Conservation (phyloP, 2,329 filamentous ascomycete genomes). For the Aspergillus brunneoviolaceus region DNA sequence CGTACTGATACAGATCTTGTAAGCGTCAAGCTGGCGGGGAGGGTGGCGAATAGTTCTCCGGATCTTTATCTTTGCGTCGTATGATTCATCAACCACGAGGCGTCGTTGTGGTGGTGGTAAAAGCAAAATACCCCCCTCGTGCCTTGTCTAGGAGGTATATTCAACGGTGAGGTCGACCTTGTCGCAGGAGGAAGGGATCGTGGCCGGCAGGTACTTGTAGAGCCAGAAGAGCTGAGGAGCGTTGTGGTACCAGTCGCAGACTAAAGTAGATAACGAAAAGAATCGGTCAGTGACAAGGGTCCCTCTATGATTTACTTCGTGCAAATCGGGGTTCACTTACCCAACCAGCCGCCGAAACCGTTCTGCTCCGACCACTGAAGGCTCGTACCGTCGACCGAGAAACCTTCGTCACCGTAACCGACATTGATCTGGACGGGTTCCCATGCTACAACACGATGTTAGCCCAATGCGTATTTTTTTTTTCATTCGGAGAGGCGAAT, state of each 20-base stretch:
- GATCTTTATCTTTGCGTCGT: constrained; percentile 5
- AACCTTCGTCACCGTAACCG: constrained; percentile 31
- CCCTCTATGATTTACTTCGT: background rate
- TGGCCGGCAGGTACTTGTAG: constrained; percentile 22
- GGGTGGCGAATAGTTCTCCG: background rate
- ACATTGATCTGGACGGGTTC: constrained; percentile 36
- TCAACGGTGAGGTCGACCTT: constrained; percentile 31
- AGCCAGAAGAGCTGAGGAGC: constrained; percentile 43
- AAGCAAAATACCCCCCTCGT: background rate
- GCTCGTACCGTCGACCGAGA: constrained; percentile 28
- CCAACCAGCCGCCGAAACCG: constrained; percentile 42
- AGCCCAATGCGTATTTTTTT: background rate
- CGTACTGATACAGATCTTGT: constrained; percentile 8
- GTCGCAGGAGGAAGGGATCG: constrained; percentile 35
- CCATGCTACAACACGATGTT: constrained; percentile 32
- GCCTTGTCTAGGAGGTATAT: constrained; percentile 22
- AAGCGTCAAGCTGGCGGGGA: background rate
- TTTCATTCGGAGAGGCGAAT: background rate
- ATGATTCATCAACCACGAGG: constrained; percentile 19
- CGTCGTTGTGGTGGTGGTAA: constrained; percentile 15
- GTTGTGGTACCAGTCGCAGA: constrained; percentile 43
- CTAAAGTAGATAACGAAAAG: constrained; percentile 18
- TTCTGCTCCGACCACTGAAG: constrained; percentile 29
- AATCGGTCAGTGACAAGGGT: constrained; percentile 1
- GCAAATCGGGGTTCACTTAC: constrained; percentile 26